phyloP scores from a whole-genome alignment of 2,329 filamentous ascomycete species.

The Fusarium sp. region DNA sequence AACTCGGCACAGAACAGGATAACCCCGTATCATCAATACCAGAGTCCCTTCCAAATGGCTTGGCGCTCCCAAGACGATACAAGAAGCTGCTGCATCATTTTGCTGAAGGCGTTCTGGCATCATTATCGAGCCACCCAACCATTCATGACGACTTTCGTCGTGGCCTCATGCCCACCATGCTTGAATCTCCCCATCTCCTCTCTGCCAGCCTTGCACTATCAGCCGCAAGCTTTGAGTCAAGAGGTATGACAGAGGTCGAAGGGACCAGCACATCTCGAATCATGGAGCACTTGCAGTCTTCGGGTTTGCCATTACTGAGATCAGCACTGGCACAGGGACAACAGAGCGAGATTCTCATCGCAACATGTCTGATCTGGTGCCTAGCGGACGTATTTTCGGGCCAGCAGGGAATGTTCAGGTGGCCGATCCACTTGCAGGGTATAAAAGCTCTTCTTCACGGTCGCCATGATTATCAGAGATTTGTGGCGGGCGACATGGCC shows the following conservation, averaged over 20 bases:
- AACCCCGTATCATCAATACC: conserved; percentile 7
- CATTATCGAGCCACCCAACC: conserved; percentile 40
- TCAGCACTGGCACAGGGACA: conserved; percentile 32
- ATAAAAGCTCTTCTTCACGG: conserved; percentile 37
- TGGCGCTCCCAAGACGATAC: conserved; percentile 33
- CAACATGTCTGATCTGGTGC: conserved; percentile 45
- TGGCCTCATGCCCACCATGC: conserved; percentile 39
- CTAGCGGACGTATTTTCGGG: conserved; percentile 42
- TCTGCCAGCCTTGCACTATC: conserved; percentile 42
- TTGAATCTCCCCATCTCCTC: conserved; percentile 42
- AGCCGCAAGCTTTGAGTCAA: conserved; percentile 40
- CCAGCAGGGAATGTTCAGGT: conserved; percentile 32
- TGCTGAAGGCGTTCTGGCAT: conserved; percentile 39
- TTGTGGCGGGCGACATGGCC: background rate
- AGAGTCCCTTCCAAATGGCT: conserved; percentile 36
- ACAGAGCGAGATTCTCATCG: conserved; percentile 38
- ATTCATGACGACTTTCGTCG: conserved; percentile 41
- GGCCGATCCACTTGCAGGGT: conserved; percentile 41
- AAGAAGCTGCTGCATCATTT: conserved; percentile 40
- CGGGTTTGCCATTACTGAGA: conserved; percentile 37
- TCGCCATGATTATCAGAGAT: background rate
- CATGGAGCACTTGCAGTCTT: conserved; percentile 40
- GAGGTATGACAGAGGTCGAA: conserved; percentile 35
- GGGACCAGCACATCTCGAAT: conserved; percentile 32
- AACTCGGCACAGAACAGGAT: background rate